Percentiles rank a stretch among this genome's conserved stretches.
Conservation (phyloP, 805 yeast genomes). For the Candida yuanshanica region DNA sequence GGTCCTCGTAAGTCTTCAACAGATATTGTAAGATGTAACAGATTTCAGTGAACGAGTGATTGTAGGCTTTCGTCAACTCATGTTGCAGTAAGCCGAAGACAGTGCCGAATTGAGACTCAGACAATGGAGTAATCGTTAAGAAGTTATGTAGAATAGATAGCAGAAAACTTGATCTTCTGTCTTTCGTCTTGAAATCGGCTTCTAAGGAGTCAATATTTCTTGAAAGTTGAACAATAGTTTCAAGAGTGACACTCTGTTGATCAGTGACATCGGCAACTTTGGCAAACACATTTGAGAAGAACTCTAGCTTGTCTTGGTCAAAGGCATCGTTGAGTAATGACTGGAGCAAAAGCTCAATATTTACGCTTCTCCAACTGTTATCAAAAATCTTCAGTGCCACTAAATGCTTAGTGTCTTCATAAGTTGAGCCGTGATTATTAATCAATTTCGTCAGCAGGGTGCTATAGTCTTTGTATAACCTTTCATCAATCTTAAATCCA, state of each 20-base stretch:
- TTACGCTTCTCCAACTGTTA: constrained; percentile 24
- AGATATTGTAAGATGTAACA: constrained; percentile 15
- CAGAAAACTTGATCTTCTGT: constrained; percentile 22
- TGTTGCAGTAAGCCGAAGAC: constrained; percentile 15
- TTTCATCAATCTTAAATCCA: constrained; percentile 8
- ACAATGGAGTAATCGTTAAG: constrained; percentile 18
- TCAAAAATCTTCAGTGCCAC: constrained; percentile 21
- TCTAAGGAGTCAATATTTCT: neutral
- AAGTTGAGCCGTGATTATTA: constrained; percentile 16
- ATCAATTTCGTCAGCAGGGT: constrained; percentile 24
- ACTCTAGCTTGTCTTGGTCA: constrained; percentile 22
- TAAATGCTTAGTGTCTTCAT: constrained; percentile 18
- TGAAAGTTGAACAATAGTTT: constrained; percentile 10
- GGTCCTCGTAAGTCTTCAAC: constrained; percentile 9
- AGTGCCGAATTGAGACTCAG: constrained; percentile 12
- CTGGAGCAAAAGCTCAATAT: constrained; percentile 13
- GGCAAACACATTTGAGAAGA: constrained; percentile 22
- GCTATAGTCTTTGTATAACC: constrained; percentile 15
- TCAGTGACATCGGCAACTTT: constrained; percentile 14
- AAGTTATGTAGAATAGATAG: constrained; percentile 20
- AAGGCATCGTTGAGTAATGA: constrained; percentile 15
- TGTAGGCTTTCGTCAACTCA: constrained; percentile 13
- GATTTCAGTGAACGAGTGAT: constrained; percentile 8
- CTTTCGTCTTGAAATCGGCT: constrained; percentile 25
- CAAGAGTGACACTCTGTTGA: constrained; percentile 8